Conservation (phyloP, 2,329 filamentous ascomycete genomes). For the Aspergillus sp. region DNA sequence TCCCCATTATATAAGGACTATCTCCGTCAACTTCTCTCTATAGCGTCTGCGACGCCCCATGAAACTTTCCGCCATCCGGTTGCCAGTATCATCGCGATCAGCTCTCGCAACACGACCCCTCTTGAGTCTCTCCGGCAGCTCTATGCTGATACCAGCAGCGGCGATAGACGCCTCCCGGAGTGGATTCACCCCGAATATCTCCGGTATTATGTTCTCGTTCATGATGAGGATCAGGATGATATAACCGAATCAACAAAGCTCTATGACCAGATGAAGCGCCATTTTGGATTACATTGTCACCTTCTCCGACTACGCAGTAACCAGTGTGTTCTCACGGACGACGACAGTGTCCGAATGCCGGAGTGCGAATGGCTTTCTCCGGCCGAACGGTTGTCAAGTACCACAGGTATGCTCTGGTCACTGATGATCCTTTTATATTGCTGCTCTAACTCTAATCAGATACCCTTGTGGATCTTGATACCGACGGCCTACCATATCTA, state of each 20-base stretch:
- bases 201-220: constrained; percentile 92
- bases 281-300: constrained; percentile 94
- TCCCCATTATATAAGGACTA: constrained; percentile 86
- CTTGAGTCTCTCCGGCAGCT: constrained; percentile 83
- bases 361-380: constrained; percentile 87
- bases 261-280: constrained; percentile 99
- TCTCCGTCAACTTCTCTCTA: constrained; percentile 76
- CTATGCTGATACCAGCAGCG: constrained; percentile 80
- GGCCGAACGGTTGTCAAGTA: constrained; percentile 72
- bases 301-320: constrained; percentile 79
- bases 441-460: constrained; percentile 18
- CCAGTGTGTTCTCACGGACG: constrained; percentile 83
- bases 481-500: constrained; percentile 68
- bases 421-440: constrained; percentile 5
- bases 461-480: constrained; percentile 58
- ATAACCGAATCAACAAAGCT: constrained; percentile 83
- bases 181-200: constrained; percentile 93
- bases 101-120: constrained; percentile 76
- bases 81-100: constrained; percentile 91
- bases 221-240: constrained; percentile 94
- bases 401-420: constrained; percentile 48
- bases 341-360: constrained; percentile 80
- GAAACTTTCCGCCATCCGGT: constrained; percentile 96
- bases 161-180: constrained; percentile 67
- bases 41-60: constrained; percentile 73